Percentiles rank a stretch among this genome's conserved stretches.
Conservation (phyloP, 768 basidiomycete species). For the Auricularia auricula-judae region DNA sequence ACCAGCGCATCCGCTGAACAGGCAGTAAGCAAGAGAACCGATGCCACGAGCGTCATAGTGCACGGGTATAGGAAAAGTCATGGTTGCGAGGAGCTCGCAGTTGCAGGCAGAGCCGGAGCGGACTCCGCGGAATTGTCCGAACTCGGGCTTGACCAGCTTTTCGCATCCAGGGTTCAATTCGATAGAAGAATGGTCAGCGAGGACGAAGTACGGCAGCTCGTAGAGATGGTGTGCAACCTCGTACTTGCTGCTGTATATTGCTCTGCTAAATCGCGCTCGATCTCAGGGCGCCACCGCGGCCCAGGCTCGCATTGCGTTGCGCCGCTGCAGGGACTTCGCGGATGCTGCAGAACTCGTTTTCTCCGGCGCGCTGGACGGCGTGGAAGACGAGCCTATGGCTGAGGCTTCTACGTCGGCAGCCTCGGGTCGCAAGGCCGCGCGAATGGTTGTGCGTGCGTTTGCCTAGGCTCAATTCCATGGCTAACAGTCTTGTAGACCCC, state of each 20-base stretch:
- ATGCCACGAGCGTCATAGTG: no score
- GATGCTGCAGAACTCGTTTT: constrained; percentile 80
- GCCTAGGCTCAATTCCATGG: constrained; percentile 6
- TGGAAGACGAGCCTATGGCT: constrained; percentile 36
- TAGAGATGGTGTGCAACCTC: constrained; percentile 38
- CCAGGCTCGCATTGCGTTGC: constrained; percentile 77
- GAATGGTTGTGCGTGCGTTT: constrained; percentile 15
- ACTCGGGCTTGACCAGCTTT: no score
- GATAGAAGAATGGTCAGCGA: constrained; percentile 15
- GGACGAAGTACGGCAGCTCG: constrained; percentile 46
- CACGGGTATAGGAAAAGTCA: no score
- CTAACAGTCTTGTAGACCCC: constrained; percentile 37
- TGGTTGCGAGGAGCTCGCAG: no score
- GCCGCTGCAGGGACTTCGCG: constrained; percentile 81
- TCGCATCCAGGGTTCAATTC: background rate
- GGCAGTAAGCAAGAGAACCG: no score
- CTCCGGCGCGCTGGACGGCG: constrained; percentile 71
- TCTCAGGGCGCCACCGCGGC: constrained; percentile 67
- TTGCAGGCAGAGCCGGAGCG: no score
- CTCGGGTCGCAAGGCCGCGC: constrained; percentile 5
- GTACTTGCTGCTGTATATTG: background rate
- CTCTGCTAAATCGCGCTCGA: background rate
- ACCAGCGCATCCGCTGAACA: no score
- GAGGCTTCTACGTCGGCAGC: constrained; percentile 33
- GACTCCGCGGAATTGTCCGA: no score